Base-by-base conservation (phyloP, 805 yeast genomes). In the Komagataella populi region DNA sequence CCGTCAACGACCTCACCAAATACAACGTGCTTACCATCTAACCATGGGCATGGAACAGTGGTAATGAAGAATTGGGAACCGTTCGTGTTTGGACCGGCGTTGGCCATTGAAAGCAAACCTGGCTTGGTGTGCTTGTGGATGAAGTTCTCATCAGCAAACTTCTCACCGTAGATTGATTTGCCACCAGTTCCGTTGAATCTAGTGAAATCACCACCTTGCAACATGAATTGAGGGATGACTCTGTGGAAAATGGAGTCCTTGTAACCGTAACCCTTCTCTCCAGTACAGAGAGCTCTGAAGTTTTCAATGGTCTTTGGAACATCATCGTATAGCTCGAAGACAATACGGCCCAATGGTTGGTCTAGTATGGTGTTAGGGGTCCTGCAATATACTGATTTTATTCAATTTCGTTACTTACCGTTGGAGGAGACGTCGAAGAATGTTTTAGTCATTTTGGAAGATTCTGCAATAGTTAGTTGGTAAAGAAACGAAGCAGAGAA, bases 1-100 rank as follows among this genome's bases (percentile, higher is more conserved):
- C 97, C 97, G 55, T 85, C 95, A 56, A 75, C 66, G 56, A 88
- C 88, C 73, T 89, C 95, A 63, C 97, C 97, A 63, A 90, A 90
- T 55, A 90, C 96, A 64, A 87, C 96, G 77, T 89, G 95, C 72
- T 84, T 83, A 56, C 96, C 96, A 64, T 89, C 95, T 69, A 90
- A 78, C 91, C 93, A 87, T 55, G 93, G 84, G 63, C 84, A 75
- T 59, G 83, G 76, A 51, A 86, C 90, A 53, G 96, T 88, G 69
- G 96, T 88, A 74, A 88, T 84, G 80, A 91, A 90, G 73, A 90
- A 90, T 74, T 90, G 98, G 52, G 96, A 89, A 53, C 97, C 97
- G 74, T 91, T 91, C 74, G 97, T 87, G 83, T 88, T 87, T 70
- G 95, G 96, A 61, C 97, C 97, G 57, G 97, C 95, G 69, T 91